Evolutionary conservation across 148 eudicot species (phyloP).

Genomic region (Mesembryanthemum crystallinum): DNA sequence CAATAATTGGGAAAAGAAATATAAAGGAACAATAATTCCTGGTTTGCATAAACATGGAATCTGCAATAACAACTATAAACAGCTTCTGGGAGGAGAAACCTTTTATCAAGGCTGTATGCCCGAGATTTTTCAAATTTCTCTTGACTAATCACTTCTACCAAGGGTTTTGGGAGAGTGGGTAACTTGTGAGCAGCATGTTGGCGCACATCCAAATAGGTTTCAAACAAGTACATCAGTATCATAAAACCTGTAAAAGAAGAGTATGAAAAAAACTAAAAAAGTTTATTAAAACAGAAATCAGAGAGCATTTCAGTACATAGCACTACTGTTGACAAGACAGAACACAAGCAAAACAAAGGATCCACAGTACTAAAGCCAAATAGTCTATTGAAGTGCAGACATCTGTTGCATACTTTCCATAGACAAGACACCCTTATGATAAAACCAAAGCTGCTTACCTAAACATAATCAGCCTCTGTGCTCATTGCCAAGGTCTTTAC

Average conservation of each 20-base stretch:
- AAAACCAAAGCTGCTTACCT: constrained; percentile 13
- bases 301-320: constrained; percentile 3
- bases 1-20: constrained; percentile 10
- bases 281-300: not conserved
- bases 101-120: constrained; percentile 95
- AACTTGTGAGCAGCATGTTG: constrained; percentile 83
- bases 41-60: constrained; percentile 3
- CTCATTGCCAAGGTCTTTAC: not conserved
- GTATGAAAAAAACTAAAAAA: not conserved
- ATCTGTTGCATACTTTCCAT: not conserved
- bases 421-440: not conserved
- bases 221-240: constrained; percentile 86
- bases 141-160: constrained; percentile 83
- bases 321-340: not conserved
- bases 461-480: not conserved
- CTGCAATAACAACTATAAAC: not conserved
- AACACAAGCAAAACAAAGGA: not conserved
- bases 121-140: constrained; percentile 92
- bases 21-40: not conserved
- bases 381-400: not conserved
- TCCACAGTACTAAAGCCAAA: constrained; percentile 5
- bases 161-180: constrained; percentile 77
- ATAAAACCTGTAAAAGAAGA: constrained; percentile 62
- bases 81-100: constrained; percentile 36
- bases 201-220: constrained; percentile 79